A percentile compares a stretch with the other conserved stretches of the same genome.
phyloP scores from a whole-genome alignment of 1,284 basidiomycete species.

The Apiotrichum porosum region DNA sequence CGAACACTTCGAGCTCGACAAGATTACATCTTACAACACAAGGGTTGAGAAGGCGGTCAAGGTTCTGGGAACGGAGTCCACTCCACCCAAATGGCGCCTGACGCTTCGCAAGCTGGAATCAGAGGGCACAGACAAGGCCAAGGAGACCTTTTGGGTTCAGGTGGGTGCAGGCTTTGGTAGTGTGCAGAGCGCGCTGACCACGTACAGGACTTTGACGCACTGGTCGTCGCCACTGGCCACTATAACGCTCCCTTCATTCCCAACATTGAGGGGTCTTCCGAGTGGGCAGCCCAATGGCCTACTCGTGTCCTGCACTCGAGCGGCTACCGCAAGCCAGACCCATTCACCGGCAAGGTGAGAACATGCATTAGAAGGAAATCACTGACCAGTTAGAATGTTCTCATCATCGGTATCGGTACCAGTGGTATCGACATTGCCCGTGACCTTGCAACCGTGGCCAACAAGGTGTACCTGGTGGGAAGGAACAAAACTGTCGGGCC shows the following conservation, averaged over 20 bases:
- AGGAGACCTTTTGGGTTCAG: slow-evolving; percentile 34
- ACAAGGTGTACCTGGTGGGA: slow-evolving; percentile 28
- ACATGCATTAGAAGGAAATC: no score
- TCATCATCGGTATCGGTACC: slow-evolving; percentile 53
- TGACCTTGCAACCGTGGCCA: slow-evolving; percentile 26
- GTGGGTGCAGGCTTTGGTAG: slow-evolving; percentile 23
- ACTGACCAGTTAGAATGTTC: no score
- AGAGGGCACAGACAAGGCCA: slow-evolving; percentile 41
- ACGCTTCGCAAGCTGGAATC: slow-evolving; percentile 47
- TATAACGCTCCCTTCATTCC: slow-evolving; percentile 49
- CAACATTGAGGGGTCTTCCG: slow-evolving; percentile 42
- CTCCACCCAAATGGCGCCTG: slow-evolving; percentile 18
- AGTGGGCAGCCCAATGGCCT: slow-evolving; percentile 50
- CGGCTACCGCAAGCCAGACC: slow-evolving; percentile 52
- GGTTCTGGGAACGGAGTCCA: background rate
- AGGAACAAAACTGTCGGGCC: slow-evolving; percentile 33
- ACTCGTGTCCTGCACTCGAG: slow-evolving; percentile 50
- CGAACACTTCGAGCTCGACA: slow-evolving; percentile 49
- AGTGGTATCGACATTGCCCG: slow-evolving; percentile 52
- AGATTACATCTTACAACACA: slow-evolving; percentile 52
- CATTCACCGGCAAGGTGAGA: slow-evolving; percentile 47
- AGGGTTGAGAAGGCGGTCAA: slow-evolving; percentile 52
- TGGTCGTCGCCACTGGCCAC: slow-evolving; percentile 53
- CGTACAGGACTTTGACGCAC: slow-evolving; percentile 52
- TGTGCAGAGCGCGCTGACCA: no score